Evolutionary conservation across 768 basidiomycete genomes (phyloP).

Genomic region (Kwoniella mangroviensis): DNA sequence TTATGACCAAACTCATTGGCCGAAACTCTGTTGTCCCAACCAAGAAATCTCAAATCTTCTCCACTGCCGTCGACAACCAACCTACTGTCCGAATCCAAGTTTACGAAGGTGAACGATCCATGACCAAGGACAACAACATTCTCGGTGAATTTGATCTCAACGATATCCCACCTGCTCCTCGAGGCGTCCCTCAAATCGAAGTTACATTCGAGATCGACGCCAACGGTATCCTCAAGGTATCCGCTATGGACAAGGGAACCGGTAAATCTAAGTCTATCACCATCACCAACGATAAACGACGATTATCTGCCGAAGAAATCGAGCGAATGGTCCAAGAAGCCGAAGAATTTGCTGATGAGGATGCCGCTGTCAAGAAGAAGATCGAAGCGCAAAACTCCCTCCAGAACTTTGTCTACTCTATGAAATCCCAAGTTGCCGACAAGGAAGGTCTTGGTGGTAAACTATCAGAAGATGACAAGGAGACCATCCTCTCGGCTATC

Average conservation of each 20-base stretch:
- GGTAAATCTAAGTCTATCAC: constrained; percentile 73
- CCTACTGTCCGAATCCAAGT: constrained; percentile 59
- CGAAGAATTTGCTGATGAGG: constrained; percentile 69
- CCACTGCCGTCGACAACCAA: constrained; percentile 59
- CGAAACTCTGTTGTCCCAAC: constrained; percentile 56
- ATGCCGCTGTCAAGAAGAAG: constrained; percentile 59
- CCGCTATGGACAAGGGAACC: constrained; percentile 93
- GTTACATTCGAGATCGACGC: constrained; percentile 95
- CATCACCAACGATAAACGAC: constrained; percentile 78
- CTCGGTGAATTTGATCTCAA: constrained; percentile 98
- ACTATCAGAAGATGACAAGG: constrained; percentile 57
- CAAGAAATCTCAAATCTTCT: constrained; percentile 60
- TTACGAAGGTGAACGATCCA: constrained; percentile 91
- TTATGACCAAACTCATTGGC: constrained; percentile 91
- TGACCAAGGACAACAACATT: constrained; percentile 97
- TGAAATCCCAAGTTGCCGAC: constrained; percentile 85
- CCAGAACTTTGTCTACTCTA: constrained; percentile 67
- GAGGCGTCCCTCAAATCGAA: constrained; percentile 96
- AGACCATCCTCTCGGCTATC: constrained; percentile 72
- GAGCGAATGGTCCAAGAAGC: constrained; percentile 96
- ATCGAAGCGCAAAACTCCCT: constrained; percentile 59
- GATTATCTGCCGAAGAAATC: constrained; percentile 95
- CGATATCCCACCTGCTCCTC: constrained; percentile 93
- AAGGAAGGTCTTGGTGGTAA: constrained; percentile 90
- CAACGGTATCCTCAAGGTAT: constrained; percentile 84